A percentile compares a stretch with the other conserved stretches of the same genome.
Evolutionary conservation across 148 eudicot genomes (phyloP).

Genomic region (Camellia japonica): DNA sequence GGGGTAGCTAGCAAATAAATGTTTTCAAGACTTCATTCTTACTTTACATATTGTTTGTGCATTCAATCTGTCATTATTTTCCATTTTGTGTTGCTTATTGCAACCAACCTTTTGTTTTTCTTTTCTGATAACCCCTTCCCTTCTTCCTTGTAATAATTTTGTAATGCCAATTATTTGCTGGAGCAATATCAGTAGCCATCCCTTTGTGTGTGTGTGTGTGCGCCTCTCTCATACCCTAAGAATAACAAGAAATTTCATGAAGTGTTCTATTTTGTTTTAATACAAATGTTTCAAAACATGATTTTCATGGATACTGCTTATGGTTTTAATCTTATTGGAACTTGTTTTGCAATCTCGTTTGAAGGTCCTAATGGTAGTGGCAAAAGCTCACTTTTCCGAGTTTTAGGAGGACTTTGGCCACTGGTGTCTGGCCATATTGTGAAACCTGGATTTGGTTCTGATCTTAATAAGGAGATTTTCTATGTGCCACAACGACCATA

Average conservation of each 20-base stretch:
- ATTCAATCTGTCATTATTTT: neutral
- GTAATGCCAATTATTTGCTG: neutral
- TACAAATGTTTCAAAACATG: neutral
- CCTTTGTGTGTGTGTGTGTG: neutral
- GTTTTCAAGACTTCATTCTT: too few relatives aligned
- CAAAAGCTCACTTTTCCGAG: constrained; percentile 96
- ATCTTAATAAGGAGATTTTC: constrained; percentile 93
- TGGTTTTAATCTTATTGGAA: neutral
- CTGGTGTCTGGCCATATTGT: constrained; percentile 91
- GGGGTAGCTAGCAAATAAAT: too few relatives aligned
- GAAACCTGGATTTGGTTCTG: constrained; percentile 97
- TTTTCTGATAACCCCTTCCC: neutral
- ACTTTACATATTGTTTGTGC: constrained; percentile 2
- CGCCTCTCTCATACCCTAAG: neutral
- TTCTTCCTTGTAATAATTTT: neutral
- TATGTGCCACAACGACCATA: constrained; percentile 97
- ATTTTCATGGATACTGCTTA: constrained; percentile 2
- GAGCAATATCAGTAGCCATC: neutral
- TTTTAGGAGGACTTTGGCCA: constrained; percentile 98
- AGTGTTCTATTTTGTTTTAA: neutral
- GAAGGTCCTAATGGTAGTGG: constrained; percentile 99
- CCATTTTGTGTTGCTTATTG: neutral
- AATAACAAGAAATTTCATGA: neutral
- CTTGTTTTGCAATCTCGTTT: constrained; percentile 15
- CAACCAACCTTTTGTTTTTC: neutral